Conservation (phyloP, 305 asterid genomes). For the Fraxinus floribunda region DNA sequence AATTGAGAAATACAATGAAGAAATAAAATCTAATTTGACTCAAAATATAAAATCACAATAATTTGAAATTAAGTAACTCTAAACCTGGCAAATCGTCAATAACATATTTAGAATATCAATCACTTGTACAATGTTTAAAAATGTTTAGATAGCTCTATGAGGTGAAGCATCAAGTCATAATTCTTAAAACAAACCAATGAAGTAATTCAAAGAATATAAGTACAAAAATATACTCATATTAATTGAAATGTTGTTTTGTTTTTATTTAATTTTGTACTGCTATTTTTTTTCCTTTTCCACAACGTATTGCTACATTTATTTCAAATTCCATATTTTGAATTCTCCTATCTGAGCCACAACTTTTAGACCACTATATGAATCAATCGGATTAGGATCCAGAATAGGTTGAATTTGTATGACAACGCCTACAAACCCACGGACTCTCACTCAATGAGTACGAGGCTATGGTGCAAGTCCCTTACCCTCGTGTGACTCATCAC, state of each 20-base stretch:
- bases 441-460: not conserved
- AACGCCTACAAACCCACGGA: not conserved
- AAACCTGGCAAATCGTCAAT: not conserved
- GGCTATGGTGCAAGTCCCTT: not conserved
- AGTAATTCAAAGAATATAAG: not conserved
- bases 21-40: not conserved
- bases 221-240: not conserved
- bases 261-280: not conserved
- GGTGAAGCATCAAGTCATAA: not conserved
- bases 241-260: not conserved
- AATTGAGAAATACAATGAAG: not conserved
- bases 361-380: not conserved
- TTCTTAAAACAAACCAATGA: not conserved
- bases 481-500: not conserved
- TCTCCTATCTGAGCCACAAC: not conserved
- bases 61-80: not conserved
- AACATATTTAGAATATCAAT: not conserved
- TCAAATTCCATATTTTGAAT: not conserved
- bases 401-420: not conserved
- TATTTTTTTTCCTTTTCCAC: not conserved
- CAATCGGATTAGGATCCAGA: not conserved
- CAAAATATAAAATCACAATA: not conserved
- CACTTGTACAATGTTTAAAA: not conserved
- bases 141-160: not conserved
- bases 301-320: not conserved